Percentiles rank a stretch among this genome's conserved stretches.
phyloP scores from a whole-genome alignment of 305 asterid genomes.

The Fraxinus velutina region DNA sequence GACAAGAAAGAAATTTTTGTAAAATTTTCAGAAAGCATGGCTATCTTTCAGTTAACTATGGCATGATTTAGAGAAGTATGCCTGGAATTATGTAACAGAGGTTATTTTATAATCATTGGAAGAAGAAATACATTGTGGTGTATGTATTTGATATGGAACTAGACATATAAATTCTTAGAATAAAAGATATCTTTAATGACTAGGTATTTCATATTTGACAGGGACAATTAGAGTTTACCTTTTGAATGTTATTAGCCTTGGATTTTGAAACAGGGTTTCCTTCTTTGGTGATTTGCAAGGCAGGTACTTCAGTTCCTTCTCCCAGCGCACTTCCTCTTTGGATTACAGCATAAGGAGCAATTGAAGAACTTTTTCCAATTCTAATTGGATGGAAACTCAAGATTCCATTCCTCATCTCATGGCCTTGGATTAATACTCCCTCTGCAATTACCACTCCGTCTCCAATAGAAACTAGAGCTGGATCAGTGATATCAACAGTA shows the following conservation, averaged over 20 bases:
- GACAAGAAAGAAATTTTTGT: neutral
- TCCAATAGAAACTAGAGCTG: slow-evolving; percentile 66
- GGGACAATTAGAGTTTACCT: slow-evolving; percentile 25
- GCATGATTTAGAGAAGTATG: neutral
- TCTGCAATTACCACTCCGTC: slow-evolving; percentile 59
- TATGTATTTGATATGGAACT: neutral
- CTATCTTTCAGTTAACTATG: neutral
- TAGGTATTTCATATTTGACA: neutral
- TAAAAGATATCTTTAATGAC: neutral
- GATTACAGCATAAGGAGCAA: slow-evolving; percentile 64
- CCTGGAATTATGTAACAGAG: neutral
- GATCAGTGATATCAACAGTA: slow-evolving; percentile 67
- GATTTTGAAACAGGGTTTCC: slow-evolving; percentile 37
- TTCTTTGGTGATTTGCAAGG: slow-evolving; percentile 48
- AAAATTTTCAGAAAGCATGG: neutral
- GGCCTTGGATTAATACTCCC: slow-evolving; percentile 64
- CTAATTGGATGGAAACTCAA: slow-evolving; percentile 54
- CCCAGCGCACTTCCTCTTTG: slow-evolving; percentile 52
- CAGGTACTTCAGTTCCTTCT: slow-evolving; percentile 47
- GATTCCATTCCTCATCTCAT: slow-evolving; percentile 57
- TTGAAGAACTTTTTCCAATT: slow-evolving; percentile 48
- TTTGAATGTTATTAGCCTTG: slow-evolving; percentile 30
- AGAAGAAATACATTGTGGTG: neutral
- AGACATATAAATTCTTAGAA: neutral
- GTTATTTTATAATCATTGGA: neutral